Evolutionary conservation across 257 asterid genomes (phyloP).

Genomic region (Ophiorrhiza pumila): DNA sequence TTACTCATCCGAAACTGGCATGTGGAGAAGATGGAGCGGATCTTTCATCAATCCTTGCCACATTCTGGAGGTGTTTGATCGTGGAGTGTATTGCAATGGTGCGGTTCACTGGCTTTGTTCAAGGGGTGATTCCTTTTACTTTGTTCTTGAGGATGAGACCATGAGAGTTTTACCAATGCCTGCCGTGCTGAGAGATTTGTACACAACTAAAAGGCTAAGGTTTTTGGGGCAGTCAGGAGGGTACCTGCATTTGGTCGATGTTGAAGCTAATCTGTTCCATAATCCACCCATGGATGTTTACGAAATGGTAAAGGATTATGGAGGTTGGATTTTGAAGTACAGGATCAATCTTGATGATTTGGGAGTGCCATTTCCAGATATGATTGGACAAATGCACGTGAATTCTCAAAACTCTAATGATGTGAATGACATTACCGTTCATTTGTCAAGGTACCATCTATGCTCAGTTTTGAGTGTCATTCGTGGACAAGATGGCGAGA

Average conservation of each 20-base stretch:
- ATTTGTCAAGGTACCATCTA: not conserved
- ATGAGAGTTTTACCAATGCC: constrained; percentile 10
- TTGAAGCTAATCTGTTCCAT: constrained; percentile 1
- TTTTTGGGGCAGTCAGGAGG: constrained; percentile 8
- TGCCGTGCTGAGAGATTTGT: not conserved
- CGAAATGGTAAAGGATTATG: not conserved
- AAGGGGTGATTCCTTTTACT: not conserved
- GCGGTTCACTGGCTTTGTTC: constrained; percentile 7
- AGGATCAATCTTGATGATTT: not conserved
- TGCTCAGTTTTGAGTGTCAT: not conserved
- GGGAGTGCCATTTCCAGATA: not conserved
- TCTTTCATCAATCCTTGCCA: not conserved
- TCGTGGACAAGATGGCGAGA: not conserved
- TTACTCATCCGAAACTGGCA: constrained; percentile 5
- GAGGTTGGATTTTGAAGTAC: constrained; percentile 13
- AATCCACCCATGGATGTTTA: constrained; percentile 7
- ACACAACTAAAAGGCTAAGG: not conserved
- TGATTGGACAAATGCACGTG: not conserved
- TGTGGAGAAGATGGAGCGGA: constrained; percentile 15
- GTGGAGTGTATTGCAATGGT: constrained; percentile 9
- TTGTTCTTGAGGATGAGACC: not conserved
- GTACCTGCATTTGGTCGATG: constrained; percentile 7
- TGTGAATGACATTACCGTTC: not conserved
- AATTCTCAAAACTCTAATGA: not conserved
- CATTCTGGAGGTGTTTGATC: constrained; percentile 1